Evolutionary conservation across 2,329 filamentous ascomycete genomes (phyloP).

Genomic region (Nothophoma quercina): DNA sequence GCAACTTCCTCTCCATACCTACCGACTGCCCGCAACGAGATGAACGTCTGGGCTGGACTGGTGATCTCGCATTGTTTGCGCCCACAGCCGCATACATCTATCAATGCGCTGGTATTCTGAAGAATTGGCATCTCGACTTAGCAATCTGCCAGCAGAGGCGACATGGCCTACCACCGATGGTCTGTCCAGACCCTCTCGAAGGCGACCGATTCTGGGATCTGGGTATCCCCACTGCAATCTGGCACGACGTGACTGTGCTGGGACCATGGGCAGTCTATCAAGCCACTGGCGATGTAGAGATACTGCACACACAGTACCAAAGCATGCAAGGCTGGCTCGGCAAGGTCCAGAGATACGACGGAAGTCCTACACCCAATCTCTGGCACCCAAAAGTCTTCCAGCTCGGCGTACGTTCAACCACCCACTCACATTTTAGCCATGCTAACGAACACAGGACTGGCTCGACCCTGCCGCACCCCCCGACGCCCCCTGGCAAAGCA

Average conservation of each 20-base stretch:
- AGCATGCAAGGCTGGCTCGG: slow-evolving; percentile 4
- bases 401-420: background rate
- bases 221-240: background rate
- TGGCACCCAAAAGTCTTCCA: background rate
- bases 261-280: slow-evolving; percentile 2
- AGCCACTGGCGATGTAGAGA: background rate
- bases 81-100: slow-evolving; percentile 52
- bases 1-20: slow-evolving; percentile 57
- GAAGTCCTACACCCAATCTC: background rate
- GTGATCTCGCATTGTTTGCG: slow-evolving; percentile 59
- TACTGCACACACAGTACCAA: background rate
- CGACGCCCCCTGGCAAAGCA: slow-evolving; percentile 22
- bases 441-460: slow-evolving; percentile 15
- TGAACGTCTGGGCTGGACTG: slow-evolving; percentile 63
- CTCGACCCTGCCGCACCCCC: slow-evolving; percentile 15
- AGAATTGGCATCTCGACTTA: slow-evolving; percentile 1
- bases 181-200: background rate
- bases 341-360: background rate
- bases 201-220: background rate
- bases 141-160: background rate
- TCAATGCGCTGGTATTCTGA: background rate
- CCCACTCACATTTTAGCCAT: background rate
- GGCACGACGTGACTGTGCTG: slow-evolving; percentile 1
- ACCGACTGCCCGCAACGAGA: slow-evolving; percentile 62
- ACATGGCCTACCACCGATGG: slow-evolving; percentile 2